Evolutionary conservation across 2,329 filamentous ascomycete genomes (phyloP).

Genomic region (Paecilomyces formosus): DNA sequence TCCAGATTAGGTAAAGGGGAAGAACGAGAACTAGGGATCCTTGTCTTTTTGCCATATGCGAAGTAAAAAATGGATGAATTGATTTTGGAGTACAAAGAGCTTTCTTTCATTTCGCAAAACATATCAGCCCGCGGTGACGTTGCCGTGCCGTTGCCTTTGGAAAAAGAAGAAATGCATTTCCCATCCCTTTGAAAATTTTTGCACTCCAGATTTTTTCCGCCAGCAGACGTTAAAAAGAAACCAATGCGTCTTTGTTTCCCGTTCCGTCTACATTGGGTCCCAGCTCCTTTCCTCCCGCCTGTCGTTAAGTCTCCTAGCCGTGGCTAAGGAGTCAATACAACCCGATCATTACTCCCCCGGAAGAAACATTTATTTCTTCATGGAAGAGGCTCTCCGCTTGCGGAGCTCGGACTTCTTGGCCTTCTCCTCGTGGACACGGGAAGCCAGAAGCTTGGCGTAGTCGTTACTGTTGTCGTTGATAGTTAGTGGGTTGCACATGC

Average conservation of each 20-base stretch:
- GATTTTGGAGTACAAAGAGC: conserved; percentile 1
- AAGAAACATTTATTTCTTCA: conserved; percentile 64
- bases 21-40: background rate
- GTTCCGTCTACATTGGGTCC: background rate
- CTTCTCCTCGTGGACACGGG: conserved; percentile 96
- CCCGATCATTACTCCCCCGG: background rate
- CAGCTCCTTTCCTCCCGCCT: background rate
- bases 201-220: background rate
- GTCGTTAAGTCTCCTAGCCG: background rate
- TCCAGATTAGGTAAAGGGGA: background rate
- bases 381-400: conserved; percentile 95
- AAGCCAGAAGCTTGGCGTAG: conserved; percentile 91
- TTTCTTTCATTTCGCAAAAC: conserved; percentile 1
- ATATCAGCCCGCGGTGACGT: background rate
- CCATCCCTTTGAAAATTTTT: conserved; percentile 3
- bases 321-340: background rate
- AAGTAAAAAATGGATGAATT: background rate
- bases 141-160: conserved; percentile 1
- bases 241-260: background rate
- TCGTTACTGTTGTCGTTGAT: conserved; percentile 60
- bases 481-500: conserved; percentile 15
- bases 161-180: background rate
- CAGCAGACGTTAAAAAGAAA: background rate
- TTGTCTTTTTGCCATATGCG: background rate
- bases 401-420: conserved; percentile 84